These are phyloP conservation scores for Thielaviopsis cerberus DNA, from an alignment of 2,329 filamentous ascomycete genomes.

Conservation along the genomic window DNA sequence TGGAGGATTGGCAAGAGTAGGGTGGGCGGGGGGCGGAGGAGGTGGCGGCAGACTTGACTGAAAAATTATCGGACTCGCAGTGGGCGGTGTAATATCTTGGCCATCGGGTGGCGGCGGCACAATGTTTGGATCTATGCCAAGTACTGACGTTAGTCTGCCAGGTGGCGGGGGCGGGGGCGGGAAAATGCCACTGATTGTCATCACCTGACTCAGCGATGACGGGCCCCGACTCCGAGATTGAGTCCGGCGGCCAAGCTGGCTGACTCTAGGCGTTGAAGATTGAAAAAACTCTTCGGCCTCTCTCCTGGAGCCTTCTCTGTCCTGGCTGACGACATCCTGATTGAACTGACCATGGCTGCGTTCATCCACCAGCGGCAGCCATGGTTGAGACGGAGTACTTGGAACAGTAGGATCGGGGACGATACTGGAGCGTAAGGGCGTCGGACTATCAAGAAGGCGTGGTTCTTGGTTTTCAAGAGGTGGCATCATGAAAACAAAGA, in stretches of 20 bases:
- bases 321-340: not conserved
- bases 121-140: not conserved
- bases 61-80: not conserved
- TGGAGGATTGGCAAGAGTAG: not conserved
- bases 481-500: slow-evolving; percentile 1
- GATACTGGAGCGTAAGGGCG: not conserved
- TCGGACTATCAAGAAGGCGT: slow-evolving; percentile 9
- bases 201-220: not conserved
- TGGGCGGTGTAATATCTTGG: not conserved
- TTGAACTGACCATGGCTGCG: not conserved
- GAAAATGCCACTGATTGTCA: not conserved
- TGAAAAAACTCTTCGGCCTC: not conserved
- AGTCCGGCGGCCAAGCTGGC: not conserved
- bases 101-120: slow-evolving; percentile 1
- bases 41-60: not conserved
- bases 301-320: not conserved
- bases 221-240: not conserved
- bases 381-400: slow-evolving; percentile 5
- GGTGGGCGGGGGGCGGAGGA: not conserved
- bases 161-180: not conserved
- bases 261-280: not conserved
- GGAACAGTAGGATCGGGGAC: slow-evolving; percentile 8
- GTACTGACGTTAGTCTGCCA: not conserved
- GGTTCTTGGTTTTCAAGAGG: slow-evolving; percentile 1
- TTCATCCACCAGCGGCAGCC: not conserved